A percentile compares a stretch with the other conserved stretches of the same genome.
These are phyloP conservation scores for Ustilago crameri DNA, from an alignment of 1,284 basidiomycete species.

Conservation along the genomic window DNA sequence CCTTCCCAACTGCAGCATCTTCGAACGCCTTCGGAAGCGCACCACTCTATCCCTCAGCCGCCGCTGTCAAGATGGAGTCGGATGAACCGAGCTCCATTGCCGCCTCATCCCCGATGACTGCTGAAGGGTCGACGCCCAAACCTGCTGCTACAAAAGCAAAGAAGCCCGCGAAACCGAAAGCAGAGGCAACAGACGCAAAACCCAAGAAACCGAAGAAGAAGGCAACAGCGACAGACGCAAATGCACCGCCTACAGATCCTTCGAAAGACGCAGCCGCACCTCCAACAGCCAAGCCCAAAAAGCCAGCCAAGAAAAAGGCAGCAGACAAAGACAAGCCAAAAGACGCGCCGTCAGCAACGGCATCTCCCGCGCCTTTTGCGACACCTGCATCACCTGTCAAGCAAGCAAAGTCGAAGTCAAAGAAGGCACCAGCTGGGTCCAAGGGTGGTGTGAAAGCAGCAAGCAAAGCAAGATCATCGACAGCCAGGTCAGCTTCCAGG, in stretches of 20 bases:
- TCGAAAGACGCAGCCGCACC: slow-evolving; percentile 13
- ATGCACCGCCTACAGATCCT: slow-evolving; percentile 4
- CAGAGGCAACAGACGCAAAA: slow-evolving; percentile 30
- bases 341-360: slow-evolving; percentile 11
- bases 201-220: slow-evolving; percentile 45
- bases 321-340: slow-evolving; percentile 15
- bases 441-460: slow-evolving; percentile 18
- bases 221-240: slow-evolving; percentile 6
- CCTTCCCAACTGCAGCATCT: slow-evolving; percentile 4
- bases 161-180: slow-evolving; percentile 34
- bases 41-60: not conserved
- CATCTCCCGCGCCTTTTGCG: slow-evolving; percentile 38
- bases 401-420: slow-evolving; percentile 17
- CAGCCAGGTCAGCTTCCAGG: slow-evolving; percentile 32
- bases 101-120: slow-evolving; percentile 12
- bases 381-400: slow-evolving; percentile 22
- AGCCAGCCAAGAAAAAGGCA: slow-evolving; percentile 31
- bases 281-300: slow-evolving; percentile 31
- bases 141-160: slow-evolving; percentile 24
- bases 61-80: slow-evolving; percentile 23
- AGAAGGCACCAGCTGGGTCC: slow-evolving; percentile 16
- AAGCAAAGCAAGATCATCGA: slow-evolving; percentile 29
- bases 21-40: not conserved
- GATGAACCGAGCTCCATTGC: slow-evolving; percentile 15
- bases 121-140: slow-evolving; percentile 16